Conservation (phyloP, 768 basidiomycete species). For the Auriculariales sp. region DNA sequence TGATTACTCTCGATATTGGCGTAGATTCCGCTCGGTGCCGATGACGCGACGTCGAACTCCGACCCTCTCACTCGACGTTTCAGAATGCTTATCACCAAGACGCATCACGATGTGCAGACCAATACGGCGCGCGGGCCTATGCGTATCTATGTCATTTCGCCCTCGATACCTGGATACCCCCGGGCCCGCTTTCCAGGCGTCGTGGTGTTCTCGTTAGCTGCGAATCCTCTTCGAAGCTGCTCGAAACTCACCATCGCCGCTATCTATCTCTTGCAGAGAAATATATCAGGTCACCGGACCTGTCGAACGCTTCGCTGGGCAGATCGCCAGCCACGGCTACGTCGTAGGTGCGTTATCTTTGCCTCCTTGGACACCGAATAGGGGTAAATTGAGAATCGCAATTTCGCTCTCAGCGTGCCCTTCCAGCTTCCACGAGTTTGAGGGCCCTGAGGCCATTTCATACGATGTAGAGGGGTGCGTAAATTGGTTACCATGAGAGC, state of each 20-base stretch:
- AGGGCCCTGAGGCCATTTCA: constrained; percentile 74
- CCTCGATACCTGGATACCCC: constrained; percentile 67
- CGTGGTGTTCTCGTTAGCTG: constrained; percentile 57
- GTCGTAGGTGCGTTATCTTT: constrained; percentile 46
- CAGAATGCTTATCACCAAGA: constrained; percentile 74
- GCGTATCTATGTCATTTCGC: constrained; percentile 72
- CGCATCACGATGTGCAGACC: constrained; percentile 62
- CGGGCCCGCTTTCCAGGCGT: constrained; percentile 86
- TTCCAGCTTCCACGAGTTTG: constrained; percentile 84
- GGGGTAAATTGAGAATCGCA: neutral
- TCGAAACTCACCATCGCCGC: neutral
- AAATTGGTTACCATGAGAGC: constrained; percentile 3
- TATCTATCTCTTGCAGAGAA: constrained; percentile 35
- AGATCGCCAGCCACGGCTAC: constrained; percentile 78
- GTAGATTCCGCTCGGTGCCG: too few relatives aligned
- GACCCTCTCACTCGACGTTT: too few relatives aligned
- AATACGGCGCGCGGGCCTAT: constrained; percentile 50
- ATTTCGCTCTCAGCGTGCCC: constrained; percentile 44
- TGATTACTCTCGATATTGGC: too few relatives aligned
- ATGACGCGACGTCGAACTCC: too few relatives aligned
- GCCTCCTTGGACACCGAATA: neutral
- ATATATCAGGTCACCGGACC: constrained; percentile 96
- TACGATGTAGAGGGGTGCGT: constrained; percentile 72
- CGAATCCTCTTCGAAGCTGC: too few relatives aligned
- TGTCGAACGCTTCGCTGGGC: constrained; percentile 82